Conservation (phyloP, 23 red algal species). For the Pyropia yezoensis region DNA sequence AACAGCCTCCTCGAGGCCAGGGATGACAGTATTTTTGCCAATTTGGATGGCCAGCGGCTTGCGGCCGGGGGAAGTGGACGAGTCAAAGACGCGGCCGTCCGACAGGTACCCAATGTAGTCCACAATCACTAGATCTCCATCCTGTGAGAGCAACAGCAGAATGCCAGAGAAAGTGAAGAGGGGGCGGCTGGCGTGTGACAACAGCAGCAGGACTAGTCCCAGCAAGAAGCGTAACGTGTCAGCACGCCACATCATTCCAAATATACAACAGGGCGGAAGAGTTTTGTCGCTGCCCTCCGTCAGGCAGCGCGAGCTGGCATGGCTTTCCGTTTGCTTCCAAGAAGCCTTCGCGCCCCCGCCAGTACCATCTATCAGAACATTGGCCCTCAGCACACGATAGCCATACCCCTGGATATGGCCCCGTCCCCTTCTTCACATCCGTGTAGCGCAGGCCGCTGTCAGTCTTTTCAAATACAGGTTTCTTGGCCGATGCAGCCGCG, state of each 20-base stretch:
- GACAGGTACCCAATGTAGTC: slow-evolving; percentile 76
- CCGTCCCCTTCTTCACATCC: slow-evolving; percentile 53
- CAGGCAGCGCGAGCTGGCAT: not conserved
- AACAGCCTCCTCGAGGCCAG: slow-evolving; percentile 75
- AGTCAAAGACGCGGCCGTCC: slow-evolving; percentile 57
- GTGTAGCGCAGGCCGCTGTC: slow-evolving; percentile 62
- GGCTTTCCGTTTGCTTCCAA: not conserved
- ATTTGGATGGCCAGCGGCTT: slow-evolving; percentile 86
- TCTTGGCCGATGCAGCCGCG: not conserved
- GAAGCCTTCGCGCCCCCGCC: not conserved
- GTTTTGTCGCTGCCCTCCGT: not conserved
- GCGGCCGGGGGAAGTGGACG: slow-evolving; percentile 16
- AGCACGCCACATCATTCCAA: too few relatives aligned
- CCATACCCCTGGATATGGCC: slow-evolving; percentile 25
- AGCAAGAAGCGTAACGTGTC: not conserved
- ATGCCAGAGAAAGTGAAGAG: not conserved
- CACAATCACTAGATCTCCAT: slow-evolving; percentile 44
- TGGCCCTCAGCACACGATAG: slow-evolving; percentile 48
- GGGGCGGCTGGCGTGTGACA: not conserved
- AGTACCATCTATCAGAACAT: not conserved
- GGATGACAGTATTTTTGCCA: slow-evolving; percentile 78
- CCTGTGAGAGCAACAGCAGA: slow-evolving; percentile 5
- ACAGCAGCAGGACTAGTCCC: slow-evolving; percentile 1
- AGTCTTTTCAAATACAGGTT: slow-evolving; percentile 28
- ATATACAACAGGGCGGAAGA: not conserved